Evolutionary conservation across 768 basidiomycete species (phyloP).

Genomic region (Grammothele lineata): DNA sequence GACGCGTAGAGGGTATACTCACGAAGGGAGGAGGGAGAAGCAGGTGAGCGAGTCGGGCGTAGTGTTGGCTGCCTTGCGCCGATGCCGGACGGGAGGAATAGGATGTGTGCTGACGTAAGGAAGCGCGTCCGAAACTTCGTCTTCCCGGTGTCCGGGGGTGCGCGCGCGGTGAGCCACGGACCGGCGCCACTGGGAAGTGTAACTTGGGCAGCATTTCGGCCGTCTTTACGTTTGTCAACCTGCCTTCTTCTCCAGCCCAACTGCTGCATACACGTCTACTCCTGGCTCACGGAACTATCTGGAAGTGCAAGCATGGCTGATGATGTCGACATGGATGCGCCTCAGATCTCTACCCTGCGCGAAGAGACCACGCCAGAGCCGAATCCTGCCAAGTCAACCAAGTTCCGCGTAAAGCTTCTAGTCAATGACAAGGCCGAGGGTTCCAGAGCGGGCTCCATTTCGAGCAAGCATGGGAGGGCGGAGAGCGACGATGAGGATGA

Average conservation of each 20-base stretch:
- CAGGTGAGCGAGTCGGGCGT: slow-evolving; percentile 7
- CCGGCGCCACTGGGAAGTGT: not conserved
- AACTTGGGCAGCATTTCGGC: not conserved
- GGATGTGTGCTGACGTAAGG: slow-evolving; percentile 17
- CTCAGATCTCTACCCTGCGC: slow-evolving; percentile 73
- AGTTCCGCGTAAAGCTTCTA: slow-evolving; percentile 47
- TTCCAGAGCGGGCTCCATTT: slow-evolving; percentile 30
- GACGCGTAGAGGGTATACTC: not conserved
- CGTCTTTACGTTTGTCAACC: not conserved
- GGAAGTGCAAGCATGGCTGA: slow-evolving; percentile 33
- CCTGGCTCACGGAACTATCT: not conserved
- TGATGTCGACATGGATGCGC: slow-evolving; percentile 70
- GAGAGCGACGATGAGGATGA: slow-evolving; percentile 47
- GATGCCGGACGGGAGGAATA: slow-evolving; percentile 14
- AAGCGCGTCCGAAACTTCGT: slow-evolving; percentile 7
- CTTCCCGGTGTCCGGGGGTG: slow-evolving; percentile 2
- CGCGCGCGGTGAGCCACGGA: no score
- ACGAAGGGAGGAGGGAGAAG: slow-evolving; percentile 4
- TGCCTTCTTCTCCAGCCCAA: no score
- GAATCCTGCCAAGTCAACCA: slow-evolving; percentile 27
- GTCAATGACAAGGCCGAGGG: slow-evolving; percentile 41
- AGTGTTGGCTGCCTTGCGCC: slow-evolving; percentile 9
- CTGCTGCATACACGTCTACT: not conserved
- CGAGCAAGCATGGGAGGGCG: slow-evolving; percentile 18
- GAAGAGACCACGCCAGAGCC: slow-evolving; percentile 68